Evolutionary conservation across 1,139 yeast genomes (phyloP).

Genomic region (Suhomyces wounanorum): DNA sequence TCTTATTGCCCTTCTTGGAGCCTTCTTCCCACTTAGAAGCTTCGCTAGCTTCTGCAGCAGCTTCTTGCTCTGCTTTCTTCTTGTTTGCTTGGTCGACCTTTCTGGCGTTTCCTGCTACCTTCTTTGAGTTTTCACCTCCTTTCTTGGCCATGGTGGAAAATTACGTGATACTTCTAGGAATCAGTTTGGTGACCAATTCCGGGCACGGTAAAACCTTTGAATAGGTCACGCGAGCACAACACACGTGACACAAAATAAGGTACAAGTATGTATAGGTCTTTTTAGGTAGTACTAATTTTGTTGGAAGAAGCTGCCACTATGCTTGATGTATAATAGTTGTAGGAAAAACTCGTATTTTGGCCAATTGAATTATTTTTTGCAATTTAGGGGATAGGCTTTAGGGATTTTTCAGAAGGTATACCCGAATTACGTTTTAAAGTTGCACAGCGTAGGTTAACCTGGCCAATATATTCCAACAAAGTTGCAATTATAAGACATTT

Average conservation of each 20-base stretch:
- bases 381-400: no score
- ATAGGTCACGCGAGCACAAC: neutral
- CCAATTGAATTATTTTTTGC: no score
- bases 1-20: slow-evolving; percentile 66
- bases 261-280: no score
- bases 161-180: neutral
- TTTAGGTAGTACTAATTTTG: no score
- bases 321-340: no score
- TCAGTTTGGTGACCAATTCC: neutral
- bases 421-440: no score
- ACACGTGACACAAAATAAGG: neutral
- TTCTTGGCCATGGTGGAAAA: slow-evolving; percentile 55
- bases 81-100: slow-evolving; percentile 65
- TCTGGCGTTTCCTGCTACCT: slow-evolving; percentile 70
- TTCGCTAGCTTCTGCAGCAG: slow-evolving; percentile 54
- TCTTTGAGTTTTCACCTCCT: slow-evolving; percentile 58
- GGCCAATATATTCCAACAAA: no score
- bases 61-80: slow-evolving; percentile 56
- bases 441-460: no score
- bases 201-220: neutral
- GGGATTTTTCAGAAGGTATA: no score
- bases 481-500: no score
- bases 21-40: slow-evolving; percentile 74
- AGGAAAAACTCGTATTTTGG: no score
- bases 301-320: no score